phyloP scores from a whole-genome alignment of 345 rosid genomes.

The Brassica carinata region DNA sequence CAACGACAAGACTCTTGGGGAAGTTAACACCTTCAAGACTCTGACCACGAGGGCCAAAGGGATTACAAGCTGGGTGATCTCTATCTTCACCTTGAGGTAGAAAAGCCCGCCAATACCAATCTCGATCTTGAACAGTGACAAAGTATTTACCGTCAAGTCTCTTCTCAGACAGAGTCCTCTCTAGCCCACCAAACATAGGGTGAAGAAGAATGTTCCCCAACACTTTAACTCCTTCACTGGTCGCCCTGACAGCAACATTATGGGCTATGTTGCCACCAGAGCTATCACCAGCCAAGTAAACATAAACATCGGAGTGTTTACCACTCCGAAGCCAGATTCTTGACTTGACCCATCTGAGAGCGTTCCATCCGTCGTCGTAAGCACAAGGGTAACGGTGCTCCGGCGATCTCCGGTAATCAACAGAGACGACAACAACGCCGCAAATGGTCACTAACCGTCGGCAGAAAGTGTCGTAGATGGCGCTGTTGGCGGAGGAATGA shows the following conservation, averaged over 20 bases:
- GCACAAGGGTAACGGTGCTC: constrained; percentile 86
- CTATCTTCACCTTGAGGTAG: constrained; percentile 85
- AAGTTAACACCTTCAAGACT: constrained; percentile 53
- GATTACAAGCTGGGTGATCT: constrained; percentile 93
- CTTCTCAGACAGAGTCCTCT: constrained; percentile 74
- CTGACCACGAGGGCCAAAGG: constrained; percentile 78
- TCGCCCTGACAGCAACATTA: constrained; percentile 79
- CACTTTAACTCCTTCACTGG: constrained; percentile 58
- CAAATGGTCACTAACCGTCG: constrained; percentile 76
- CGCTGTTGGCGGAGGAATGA: constrained; percentile 93
- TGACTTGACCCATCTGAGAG: constrained; percentile 87
- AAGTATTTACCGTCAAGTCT: constrained; percentile 83
- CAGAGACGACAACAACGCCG: constrained; percentile 81
- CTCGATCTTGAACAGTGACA: constrained; percentile 79
- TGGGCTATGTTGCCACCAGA: constrained; percentile 96
- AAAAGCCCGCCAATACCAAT: constrained; percentile 99
- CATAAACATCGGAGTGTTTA: constrained; percentile 63
- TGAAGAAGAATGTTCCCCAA: constrained; percentile 86
- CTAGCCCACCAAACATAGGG: constrained; percentile 88
- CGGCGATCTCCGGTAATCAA: constrained; percentile 87
- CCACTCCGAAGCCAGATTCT: constrained; percentile 89
- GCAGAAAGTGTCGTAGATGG: constrained; percentile 92
- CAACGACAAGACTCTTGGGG: constrained; percentile 86
- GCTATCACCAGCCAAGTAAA: constrained; percentile 90
- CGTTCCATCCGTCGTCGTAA: constrained; percentile 95